Evolutionary conservation across 2,329 filamentous ascomycete genomes (phyloP), one percentile per base, ranked within the genome.

Genomic region (Fusarium nygamai): DNA sequence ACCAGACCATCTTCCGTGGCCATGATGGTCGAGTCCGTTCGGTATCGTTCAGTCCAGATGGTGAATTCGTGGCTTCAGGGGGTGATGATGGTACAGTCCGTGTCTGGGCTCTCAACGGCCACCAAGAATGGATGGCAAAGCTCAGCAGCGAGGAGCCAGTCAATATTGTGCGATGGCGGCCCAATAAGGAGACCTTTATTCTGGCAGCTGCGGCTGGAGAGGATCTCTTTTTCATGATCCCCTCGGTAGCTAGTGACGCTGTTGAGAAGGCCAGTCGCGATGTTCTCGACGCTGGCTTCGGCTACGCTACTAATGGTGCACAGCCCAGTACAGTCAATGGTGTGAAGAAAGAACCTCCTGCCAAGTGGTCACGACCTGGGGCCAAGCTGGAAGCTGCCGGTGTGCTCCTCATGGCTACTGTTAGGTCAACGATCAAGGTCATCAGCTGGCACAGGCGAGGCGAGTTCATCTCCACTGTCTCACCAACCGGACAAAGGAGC

Each of bases 361-460:
- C 93, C 29, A 93, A 92, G 74, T 99, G 96, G 96, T 88, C 92
- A 46, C 91, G 96, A 22, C 95, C 96, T 4, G 91, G 92, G 43
- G 83, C 89, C 6, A 88, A 90, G 53, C 88, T 98, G 8, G 92
- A 95, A 78, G 91, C 93, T 61, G 90, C 92, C 67, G 93, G 95
- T 53, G 92, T 98, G 6, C 87, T 95, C 46, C 89, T 97, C 68
- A 93, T 94, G 79, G 90, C 94, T 64, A 95, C 94, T 12, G 92
- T 98, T 19, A 90, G 93, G 71, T 90, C 93, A 57, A 88, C 91
- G 5, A 90, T 98, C 80, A 98, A 98, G 85, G 92, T 94, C 20
- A 91, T 99, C 78, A 93, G 91, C 81, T 99, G 96, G 95, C 97
- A 99, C 84, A 90, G 96, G 67, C 92, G 94, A 69, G 96, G 96